A percentile compares a stretch with the other conserved stretches of the same genome.
phyloP scores from a whole-genome alignment of 2,329 filamentous ascomycete genomes.

The Passalora sequoiae region DNA sequence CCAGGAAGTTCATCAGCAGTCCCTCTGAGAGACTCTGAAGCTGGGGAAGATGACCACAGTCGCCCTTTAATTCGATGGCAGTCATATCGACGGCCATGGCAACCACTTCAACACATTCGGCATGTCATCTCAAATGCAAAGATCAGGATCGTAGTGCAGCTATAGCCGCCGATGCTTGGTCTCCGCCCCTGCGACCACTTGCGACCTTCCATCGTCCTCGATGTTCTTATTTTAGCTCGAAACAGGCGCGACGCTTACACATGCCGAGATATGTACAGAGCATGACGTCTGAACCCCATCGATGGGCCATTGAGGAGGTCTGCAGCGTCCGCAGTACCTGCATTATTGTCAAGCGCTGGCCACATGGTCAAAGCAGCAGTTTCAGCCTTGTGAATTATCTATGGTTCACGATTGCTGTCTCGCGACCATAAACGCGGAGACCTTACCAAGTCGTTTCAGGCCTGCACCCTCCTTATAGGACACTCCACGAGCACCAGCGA shows the following conservation, averaged over 20 bases:
- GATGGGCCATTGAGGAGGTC: conserved; percentile 17
- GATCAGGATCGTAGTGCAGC: too few species aligned
- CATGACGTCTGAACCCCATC: conserved; percentile 21
- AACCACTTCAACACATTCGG: too few species aligned
- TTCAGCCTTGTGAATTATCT: conserved; percentile 18
- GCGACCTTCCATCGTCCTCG: conserved; percentile 6
- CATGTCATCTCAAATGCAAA: too few species aligned
- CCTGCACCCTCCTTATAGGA: conserved; percentile 9
- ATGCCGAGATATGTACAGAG: conserved; percentile 14
- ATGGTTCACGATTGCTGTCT: conserved; percentile 8
- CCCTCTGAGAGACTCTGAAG: too few species aligned
- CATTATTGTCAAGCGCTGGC: conserved; percentile 19
- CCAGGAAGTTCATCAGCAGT: too few species aligned
- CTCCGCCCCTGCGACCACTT: conserved; percentile 17
- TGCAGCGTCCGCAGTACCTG: background rate
- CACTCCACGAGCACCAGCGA: background rate
- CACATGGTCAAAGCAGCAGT: conserved; percentile 11
- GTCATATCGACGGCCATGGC: too few species aligned
- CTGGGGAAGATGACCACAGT: too few species aligned
- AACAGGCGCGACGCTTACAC: conserved; percentile 30
- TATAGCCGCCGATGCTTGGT: conserved; percentile 20
- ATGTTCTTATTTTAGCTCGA: conserved; percentile 21
- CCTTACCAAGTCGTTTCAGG: conserved; percentile 18
- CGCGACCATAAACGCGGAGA: conserved; percentile 11
- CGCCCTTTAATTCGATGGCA: too few species aligned